Evolutionary conservation across 2,329 filamentous ascomycete species (phyloP), one percentile per base, ranked within the genome.

Genomic region (Graphilbum sp.): DNA sequence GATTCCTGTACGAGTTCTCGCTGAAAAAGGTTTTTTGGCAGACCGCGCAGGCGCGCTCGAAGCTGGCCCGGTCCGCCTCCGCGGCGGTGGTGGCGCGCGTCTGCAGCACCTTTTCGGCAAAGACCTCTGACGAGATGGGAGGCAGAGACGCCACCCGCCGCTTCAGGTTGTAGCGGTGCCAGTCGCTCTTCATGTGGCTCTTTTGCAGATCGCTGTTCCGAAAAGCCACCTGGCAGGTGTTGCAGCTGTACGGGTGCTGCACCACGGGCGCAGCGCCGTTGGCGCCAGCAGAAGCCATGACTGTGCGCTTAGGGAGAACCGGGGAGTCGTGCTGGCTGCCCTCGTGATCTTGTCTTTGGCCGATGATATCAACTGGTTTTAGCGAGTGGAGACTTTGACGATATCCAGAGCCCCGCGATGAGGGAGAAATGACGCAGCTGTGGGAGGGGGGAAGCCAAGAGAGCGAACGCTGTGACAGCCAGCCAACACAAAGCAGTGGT

Each of bases 131-230:
- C 7, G 86, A 78, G 35, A 96, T 84, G 4, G 90, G 87, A 23
- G 88, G 86, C 6, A 96, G 67, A 6, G 83, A 84, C 32, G 88
- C 86, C 40, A 96, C 82, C 51, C 87, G 79, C 49, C 90, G 83
- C 64, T 96, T 95, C 51, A 96, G 72, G 57, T 98, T 98, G 61
- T 95, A 95, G 47, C 90, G 79, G 81, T 98, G 88, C 90, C 90
- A 98, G 63, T 98, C 90, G 50, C 80, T 90, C 58, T 90, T 86
- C 90, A 98, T 98, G 56, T 98, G 90, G 29, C 75, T 78, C 56
- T 90, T 79, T 62, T 98, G 90, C 40, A 92, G 69, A 54, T 96
- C 88, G 56, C 83, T 86, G 54, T 84, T 86, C 47, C 88, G 79
- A 62, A 96, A 98, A 37, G 88, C 90, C 49, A 98, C 87, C 57